A percentile compares a stretch with the other conserved stretches of the same genome.
Conservation (phyloP, 2,329 filamentous ascomycete species). For the Talaromyces marneffei region DNA sequence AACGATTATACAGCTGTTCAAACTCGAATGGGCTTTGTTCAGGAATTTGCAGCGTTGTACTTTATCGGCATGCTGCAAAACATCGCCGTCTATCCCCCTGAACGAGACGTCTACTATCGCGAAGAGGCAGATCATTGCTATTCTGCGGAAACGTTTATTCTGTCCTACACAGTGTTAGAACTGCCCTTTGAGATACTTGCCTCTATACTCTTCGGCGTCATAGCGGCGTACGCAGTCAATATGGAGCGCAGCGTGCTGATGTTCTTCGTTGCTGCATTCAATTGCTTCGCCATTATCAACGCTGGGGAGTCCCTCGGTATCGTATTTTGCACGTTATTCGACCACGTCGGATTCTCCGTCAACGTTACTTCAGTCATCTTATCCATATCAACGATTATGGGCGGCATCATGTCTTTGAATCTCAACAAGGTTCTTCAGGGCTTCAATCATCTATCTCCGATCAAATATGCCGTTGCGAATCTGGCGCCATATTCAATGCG, state of each 20-base stretch:
- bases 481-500: constrained; percentile 61
- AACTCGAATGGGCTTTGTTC: constrained; percentile 66
- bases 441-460: constrained; percentile 65
- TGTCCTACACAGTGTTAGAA: constrained; percentile 64
- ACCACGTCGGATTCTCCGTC: constrained; percentile 69
- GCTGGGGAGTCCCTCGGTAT: constrained; percentile 73
- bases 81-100: constrained; percentile 65
- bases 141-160: constrained; percentile 63
- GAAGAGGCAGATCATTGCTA: constrained; percentile 71
- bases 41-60: constrained; percentile 58
- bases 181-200: constrained; percentile 65
- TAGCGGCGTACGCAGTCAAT: constrained; percentile 60
- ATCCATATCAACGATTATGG: constrained; percentile 65
- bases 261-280: constrained; percentile 63
- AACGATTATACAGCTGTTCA: constrained; percentile 66
- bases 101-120: constrained; percentile 70
- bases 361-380: constrained; percentile 66
- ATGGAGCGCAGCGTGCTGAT: constrained; percentile 58
- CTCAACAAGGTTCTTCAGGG: constrained; percentile 61
- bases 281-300: constrained; percentile 66
- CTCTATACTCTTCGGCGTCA: constrained; percentile 59
- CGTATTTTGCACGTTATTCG: constrained; percentile 72
- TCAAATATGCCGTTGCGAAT: constrained; percentile 64
- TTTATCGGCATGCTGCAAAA: constrained; percentile 64
- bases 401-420: constrained; percentile 63